Percentiles rank a stretch among this genome's conserved stretches.
Conservation (phyloP, 495 filamentous ascomycete species). For the Lepidopterella palustris region DNA sequence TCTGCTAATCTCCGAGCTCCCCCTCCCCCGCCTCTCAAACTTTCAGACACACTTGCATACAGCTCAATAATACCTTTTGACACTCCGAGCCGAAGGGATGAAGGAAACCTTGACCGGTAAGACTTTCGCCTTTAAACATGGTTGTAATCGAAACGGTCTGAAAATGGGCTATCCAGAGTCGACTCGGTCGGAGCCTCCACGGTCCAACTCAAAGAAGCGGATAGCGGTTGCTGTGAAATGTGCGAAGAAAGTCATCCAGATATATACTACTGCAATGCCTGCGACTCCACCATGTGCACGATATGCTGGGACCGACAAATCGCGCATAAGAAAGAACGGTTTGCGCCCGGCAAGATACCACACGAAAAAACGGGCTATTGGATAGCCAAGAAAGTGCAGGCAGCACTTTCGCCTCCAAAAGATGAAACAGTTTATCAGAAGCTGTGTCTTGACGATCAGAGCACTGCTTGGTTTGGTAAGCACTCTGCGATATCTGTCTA, state of each 20-base stretch:
- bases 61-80: background rate
- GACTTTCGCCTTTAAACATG: background rate
- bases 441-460: constrained; percentile 34
- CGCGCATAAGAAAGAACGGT: background rate
- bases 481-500: background rate
- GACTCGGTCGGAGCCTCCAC: background rate
- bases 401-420: background rate
- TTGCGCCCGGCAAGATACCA: background rate
- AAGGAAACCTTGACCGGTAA: background rate
- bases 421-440: background rate
- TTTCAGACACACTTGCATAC: background rate
- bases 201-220: background rate
- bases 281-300: background rate
- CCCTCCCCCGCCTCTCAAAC: background rate
- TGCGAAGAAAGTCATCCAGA: background rate
- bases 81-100: background rate
- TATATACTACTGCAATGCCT: background rate
- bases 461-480: constrained; percentile 48
- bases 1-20: background rate
- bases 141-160: background rate
- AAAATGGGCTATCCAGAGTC: background rate
- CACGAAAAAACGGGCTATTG: background rate
- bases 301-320: background rate
- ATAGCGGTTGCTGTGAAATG: background rate
- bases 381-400: background rate